These are phyloP conservation scores for Chlorella sorokiniana DNA, from an alignment of 139 green algal species.

Conservation along the genomic window DNA sequence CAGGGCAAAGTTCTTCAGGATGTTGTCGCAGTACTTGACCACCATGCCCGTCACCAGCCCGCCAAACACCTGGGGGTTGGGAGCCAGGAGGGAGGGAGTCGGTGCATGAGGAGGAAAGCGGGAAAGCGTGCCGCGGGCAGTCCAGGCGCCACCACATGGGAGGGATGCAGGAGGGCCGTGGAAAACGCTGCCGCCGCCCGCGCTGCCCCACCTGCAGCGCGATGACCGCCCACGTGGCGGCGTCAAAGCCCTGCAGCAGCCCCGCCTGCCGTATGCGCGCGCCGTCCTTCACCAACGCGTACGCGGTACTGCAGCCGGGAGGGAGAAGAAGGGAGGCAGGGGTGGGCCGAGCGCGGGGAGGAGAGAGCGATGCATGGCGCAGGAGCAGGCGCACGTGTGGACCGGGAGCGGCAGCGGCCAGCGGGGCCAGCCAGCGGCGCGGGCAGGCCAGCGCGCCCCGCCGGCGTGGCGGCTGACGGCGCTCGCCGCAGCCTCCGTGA, in stretches of 20 bases:
- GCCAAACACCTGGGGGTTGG: conserved; percentile 54
- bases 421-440: no score
- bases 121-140: not conserved
- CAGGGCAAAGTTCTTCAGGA: conserved; percentile 71
- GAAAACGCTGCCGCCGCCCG: not conserved
- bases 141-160: not conserved
- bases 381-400: no score
- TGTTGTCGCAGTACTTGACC: conserved; percentile 67
- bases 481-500: no score
- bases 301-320: conserved; percentile 26
- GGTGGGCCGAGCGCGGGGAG: not conserved
- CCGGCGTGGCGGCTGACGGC: no score
- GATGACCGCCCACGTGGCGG: conserved; percentile 50
- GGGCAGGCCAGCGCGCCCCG: no score
- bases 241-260: conserved; percentile 52
- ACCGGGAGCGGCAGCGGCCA: no score
- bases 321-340: not conserved
- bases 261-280: conserved; percentile 26
- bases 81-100: not conserved
- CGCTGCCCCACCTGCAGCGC: conserved; percentile 35
- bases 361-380: not conserved
- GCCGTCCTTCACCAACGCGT: conserved; percentile 49
- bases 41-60: conserved; percentile 66
- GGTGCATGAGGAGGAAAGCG: not conserved
- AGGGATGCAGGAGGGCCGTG: not conserved